A percentile compares a stretch with the other conserved stretches of the same genome.
phyloP scores from a whole-genome alignment of 305 asterid genomes.

The Euphrasia arctica region DNA sequence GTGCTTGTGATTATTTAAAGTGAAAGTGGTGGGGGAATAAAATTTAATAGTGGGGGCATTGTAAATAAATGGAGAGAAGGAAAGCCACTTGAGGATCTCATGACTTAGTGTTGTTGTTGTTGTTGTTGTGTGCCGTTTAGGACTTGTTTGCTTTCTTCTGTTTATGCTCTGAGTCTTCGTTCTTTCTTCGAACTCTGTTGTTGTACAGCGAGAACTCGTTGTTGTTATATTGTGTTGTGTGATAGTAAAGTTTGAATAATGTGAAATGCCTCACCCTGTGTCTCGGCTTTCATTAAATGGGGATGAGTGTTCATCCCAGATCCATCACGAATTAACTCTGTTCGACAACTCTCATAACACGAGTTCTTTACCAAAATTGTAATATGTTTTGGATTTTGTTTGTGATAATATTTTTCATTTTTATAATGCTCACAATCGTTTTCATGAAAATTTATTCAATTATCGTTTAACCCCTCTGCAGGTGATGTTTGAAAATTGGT shows the following conservation, averaged over 20 bases:
- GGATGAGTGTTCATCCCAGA: no score
- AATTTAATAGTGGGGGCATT: constrained; percentile 24
- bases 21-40: constrained; percentile 21
- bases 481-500: no score
- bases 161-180: constrained; percentile 2
- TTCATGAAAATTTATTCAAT: no score
- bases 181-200: constrained; percentile 1
- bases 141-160: constrained; percentile 17
- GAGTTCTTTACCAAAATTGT: no score
- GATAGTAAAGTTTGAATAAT: constrained; percentile 22
- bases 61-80: constrained; percentile 41
- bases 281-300: no score
- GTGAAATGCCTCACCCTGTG: no score
- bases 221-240: constrained; percentile 7
- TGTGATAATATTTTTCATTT: no score
- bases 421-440: no score
- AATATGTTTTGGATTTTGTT: no score
- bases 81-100: constrained; percentile 22
- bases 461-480: no score
- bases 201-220: constrained; percentile 13
- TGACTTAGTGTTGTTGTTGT: constrained; percentile 2
- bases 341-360: no score
- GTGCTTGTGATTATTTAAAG: neutral
- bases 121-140: constrained; percentile 7
- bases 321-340: no score